These are phyloP conservation scores for Saturnispora besseyi DNA, from an alignment of 805 yeast genomes.

Conservation along the genomic window DNA sequence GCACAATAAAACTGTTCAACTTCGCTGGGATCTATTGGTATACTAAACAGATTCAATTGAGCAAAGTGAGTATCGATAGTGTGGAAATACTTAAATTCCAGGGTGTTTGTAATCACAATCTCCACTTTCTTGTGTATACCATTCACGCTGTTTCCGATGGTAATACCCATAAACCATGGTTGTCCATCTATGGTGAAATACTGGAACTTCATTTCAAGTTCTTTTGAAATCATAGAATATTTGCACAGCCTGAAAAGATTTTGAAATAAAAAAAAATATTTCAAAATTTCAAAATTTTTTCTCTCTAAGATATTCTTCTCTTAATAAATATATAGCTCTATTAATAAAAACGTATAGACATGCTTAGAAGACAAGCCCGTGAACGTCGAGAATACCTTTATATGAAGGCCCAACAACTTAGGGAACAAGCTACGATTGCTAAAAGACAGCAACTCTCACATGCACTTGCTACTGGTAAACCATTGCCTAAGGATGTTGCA, in stretches of 20 bases:
- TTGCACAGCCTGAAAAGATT: background rate
- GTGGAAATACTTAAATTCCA: background rate
- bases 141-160: too few species aligned
- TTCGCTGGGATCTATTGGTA: background rate
- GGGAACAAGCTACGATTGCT: slow-evolving; percentile 77
- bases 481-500: slow-evolving; percentile 81
- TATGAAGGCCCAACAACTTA: slow-evolving; percentile 79
- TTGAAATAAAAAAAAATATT: background rate
- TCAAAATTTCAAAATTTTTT: background rate
- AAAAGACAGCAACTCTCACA: slow-evolving; percentile 80
- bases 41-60: background rate
- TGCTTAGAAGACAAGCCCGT: slow-evolving; percentile 90
- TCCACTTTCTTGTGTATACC: background rate
- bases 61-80: background rate
- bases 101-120: background rate
- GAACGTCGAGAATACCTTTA: slow-evolving; percentile 92
- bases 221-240: background rate
- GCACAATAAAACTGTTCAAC: background rate
- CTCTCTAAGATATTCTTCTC: background rate
- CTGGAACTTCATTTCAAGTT: slow-evolving; percentile 1
- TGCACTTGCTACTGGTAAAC: slow-evolving; percentile 86
- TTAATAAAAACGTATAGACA: slow-evolving; percentile 12
- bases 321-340: background rate
- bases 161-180: background rate
- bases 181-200: background rate